Conservation (phyloP, 2,329 filamentous ascomycete species). For the Lojkania enalia region DNA sequence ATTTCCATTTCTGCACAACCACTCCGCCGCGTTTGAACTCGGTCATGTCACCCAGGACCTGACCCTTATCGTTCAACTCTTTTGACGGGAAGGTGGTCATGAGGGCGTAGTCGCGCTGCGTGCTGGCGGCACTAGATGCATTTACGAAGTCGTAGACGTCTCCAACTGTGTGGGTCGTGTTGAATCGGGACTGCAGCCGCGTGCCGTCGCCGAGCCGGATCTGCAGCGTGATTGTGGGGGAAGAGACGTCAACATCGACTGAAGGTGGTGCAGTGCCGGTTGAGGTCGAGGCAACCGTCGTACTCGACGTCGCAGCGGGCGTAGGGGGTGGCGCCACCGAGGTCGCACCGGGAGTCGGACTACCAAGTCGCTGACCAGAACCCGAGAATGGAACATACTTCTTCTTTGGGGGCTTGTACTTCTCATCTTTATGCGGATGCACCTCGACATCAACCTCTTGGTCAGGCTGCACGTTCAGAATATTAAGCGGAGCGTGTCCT, state of each 20-base stretch:
- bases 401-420: conserved; percentile 73
- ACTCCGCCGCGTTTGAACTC: conserved; percentile 58
- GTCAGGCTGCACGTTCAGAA: conserved; percentile 75
- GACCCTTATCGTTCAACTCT: conserved; percentile 70
- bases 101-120: conserved; percentile 68
- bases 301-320: conserved; percentile 39
- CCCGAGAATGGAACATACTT: conserved; percentile 77
- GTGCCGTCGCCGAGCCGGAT: conserved; percentile 80
- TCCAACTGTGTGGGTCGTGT: conserved; percentile 74
- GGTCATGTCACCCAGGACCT: conserved; percentile 51
- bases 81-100: conserved; percentile 84
- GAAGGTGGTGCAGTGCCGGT: conserved; percentile 47
- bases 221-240: conserved; percentile 70
- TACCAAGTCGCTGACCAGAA: conserved; percentile 72
- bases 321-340: conserved; percentile 40
- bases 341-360: conserved; percentile 69
- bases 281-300: conserved; percentile 26
- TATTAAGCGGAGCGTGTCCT: conserved; percentile 74
- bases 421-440: conserved; percentile 71
- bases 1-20: conserved; percentile 60
- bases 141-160: conserved; percentile 77
- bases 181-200: conserved; percentile 77
- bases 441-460: conserved; percentile 81
- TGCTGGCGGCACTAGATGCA: conserved; percentile 62
- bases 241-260: conserved; percentile 63